These are phyloP conservation scores for Penicillium psychrosexuale DNA, from an alignment of 2,329 filamentous ascomycete species.

Conservation along the genomic window DNA sequence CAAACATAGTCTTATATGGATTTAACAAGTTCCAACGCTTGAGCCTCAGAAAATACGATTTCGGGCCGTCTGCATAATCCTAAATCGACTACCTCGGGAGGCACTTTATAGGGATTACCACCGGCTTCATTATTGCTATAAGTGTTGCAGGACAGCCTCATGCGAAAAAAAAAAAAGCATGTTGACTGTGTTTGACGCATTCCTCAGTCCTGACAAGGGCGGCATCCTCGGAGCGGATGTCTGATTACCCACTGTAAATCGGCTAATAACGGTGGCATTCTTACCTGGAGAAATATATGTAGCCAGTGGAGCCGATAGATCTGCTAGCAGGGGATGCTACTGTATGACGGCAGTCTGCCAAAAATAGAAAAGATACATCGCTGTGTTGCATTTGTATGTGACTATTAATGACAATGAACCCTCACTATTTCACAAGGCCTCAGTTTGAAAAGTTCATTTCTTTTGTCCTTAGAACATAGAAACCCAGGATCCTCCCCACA, in stretches of 20 bases:
- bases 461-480: neutral
- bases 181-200: neutral
- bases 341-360: neutral
- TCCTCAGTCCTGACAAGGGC: neutral
- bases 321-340: neutral
- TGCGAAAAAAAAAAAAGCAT: neutral
- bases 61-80: neutral
- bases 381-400: neutral
- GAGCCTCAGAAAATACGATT: neutral
- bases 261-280: conserved; percentile 3
- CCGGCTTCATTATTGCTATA: neutral
- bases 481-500: neutral
- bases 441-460: neutral
- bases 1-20: neutral
- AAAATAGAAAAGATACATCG: neutral
- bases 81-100: neutral
- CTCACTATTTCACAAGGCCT: neutral
- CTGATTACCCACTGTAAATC: neutral
- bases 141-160: neutral
- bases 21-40: neutral
- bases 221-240: neutral
- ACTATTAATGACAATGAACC: neutral
- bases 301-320: conserved; percentile 2
- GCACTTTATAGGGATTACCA: neutral
- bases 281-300: neutral